Evolutionary conservation across 805 yeast genomes (phyloP), one percentile per base, ranked within the genome.

Genomic region (Candida verbasci): DNA sequence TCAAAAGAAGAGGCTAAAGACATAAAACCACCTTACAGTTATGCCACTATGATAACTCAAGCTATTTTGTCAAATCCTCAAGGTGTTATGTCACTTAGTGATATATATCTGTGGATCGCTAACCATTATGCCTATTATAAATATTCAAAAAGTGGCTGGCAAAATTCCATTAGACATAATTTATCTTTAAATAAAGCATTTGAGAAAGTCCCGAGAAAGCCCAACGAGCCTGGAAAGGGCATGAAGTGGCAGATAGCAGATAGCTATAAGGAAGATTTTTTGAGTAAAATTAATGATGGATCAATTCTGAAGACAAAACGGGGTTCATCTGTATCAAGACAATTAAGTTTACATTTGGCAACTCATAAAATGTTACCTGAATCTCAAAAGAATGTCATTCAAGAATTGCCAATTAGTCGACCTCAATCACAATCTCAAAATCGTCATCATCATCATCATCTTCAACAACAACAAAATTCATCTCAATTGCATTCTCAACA

Each of bases 241-340:
- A 91, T 93, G 95, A 93, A 93, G 62, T 93, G 99, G 99, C 94
- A 88, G 63, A 89, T 93, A 41, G 79, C 88, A 44, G 93, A 86
- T 27, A 66, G 80, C 32, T 91, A 84, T 57, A 81, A 83, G 50
- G 80, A 80, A 30, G 98, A 93, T 46, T 89, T 89, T 51, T 61
- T 89, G 55, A 76, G 73, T 47, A 86, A 88, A 64, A 80, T 89
- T 63, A 77, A 76, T 41, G 80, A 75, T 42, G 96, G 96, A 11
- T 74, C 82, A 26, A 61, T 84, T 33, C 76, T 80, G 48, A 85
- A 84, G 50, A 72, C 80, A 14, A 78, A 86, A 62, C 66, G 95
- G 48, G 95, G 95, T 7, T 78, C 86, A 9, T 78, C 86, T 23
- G 93, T 85, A 9, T 79, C 89, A 18, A 72, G 93, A 54, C 91